phyloP scores from a whole-genome alignment of 345 rosid species.

The Schrenkiella parvula region DNA sequence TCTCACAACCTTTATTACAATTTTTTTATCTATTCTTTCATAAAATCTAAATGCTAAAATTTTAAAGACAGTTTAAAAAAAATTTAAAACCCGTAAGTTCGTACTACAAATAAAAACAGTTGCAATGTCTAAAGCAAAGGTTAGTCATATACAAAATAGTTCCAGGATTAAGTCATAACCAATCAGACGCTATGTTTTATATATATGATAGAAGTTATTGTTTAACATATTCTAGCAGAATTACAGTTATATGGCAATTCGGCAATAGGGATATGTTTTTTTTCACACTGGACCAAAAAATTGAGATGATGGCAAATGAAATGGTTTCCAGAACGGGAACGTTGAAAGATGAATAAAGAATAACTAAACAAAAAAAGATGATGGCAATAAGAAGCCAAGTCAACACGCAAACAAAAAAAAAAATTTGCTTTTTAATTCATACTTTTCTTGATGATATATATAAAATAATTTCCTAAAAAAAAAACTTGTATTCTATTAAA shows the following conservation, averaged over 20 bases:
- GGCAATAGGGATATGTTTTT: conserved; percentile 1
- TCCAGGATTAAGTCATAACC: neutral
- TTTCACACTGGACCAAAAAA: no score
- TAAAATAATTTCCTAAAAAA: neutral
- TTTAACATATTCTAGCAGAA: neutral
- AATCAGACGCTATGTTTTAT: neutral
- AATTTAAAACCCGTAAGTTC: neutral
- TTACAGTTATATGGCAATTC: conserved; percentile 12
- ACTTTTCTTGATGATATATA: neutral
- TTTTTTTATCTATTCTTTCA: neutral
- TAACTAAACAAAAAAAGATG: neutral
- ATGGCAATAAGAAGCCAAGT: conserved; percentile 13
- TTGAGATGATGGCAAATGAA: no score
- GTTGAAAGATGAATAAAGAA: no score
- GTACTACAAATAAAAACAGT: neutral
- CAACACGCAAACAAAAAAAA: conserved; percentile 10
- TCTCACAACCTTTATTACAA: neutral
- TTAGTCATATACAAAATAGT: neutral
- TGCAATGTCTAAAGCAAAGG: neutral
- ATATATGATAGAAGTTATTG: neutral
- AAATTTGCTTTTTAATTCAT: neutral
- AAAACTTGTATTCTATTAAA: neutral
- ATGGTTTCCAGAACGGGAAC: no score
- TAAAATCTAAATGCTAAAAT: no score
- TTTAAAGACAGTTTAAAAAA: no score